phyloP scores from a whole-genome alignment of 345 rosid genomes.

The Streptanthus diversifolius region DNA sequence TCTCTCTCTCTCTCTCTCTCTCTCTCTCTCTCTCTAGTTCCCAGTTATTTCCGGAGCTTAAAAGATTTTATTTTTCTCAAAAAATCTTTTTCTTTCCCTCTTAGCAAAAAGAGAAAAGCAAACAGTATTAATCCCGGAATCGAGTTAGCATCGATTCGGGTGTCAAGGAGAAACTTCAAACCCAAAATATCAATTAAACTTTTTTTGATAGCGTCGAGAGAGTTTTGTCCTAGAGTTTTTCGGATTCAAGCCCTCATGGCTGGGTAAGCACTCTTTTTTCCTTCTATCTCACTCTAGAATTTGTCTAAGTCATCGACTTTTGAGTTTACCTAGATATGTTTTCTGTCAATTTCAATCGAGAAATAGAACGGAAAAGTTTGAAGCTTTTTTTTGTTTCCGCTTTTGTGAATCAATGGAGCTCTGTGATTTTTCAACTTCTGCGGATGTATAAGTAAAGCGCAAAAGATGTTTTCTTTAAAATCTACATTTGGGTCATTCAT shows the following conservation, averaged over 20 bases:
- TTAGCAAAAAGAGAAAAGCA: neutral
- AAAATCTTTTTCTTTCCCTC: neutral
- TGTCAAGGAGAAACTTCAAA: neutral
- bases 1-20: too few relatives aligned
- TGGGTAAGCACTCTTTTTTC: slow-evolving; percentile 27
- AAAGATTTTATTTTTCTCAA: slow-evolving; percentile 7
- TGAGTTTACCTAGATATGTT: neutral
- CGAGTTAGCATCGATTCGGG: neutral
- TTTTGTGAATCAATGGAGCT: neutral
- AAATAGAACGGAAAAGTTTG: neutral
- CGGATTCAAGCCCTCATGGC: slow-evolving; percentile 32
- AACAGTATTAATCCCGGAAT: slow-evolving; percentile 8
- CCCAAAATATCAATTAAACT: neutral
- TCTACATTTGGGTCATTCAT: neutral
- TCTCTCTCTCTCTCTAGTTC: neutral
- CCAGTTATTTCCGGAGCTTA: slow-evolving; percentile 1
- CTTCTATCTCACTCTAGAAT: neutral
- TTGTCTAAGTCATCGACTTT: neutral
- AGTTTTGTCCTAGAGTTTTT: slow-evolving; percentile 21
- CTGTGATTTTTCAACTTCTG: neutral
- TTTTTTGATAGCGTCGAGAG: neutral
- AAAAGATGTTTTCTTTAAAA: neutral
- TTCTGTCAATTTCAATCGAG: neutral
- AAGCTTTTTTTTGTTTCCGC: neutral
- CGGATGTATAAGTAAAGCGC: neutral